A percentile compares a stretch with the other conserved stretches of the same genome.
phyloP scores from a whole-genome alignment of 352 stramenopile genomes.

The Phytophthora crassamura region DNA sequence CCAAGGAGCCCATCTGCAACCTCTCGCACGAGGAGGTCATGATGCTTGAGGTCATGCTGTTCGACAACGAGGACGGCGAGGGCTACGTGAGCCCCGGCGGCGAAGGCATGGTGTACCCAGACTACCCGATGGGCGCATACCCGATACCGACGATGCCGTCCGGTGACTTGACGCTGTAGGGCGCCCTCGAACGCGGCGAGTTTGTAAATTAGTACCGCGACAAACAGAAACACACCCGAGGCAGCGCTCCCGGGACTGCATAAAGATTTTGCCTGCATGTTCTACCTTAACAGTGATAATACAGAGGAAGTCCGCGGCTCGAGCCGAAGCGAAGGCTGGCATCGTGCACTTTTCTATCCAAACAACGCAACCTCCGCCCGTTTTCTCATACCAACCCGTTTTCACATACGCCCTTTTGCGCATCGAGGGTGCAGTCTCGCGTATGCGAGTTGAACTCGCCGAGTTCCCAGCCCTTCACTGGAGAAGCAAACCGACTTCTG shows the following conservation, averaged over 20 bases:
- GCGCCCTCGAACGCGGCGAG: not conserved
- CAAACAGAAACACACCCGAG: conserved; percentile 34
- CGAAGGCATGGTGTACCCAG: conserved; percentile 17
- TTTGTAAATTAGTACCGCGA: conserved; percentile 39
- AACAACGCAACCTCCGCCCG: not conserved
- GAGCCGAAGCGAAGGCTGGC: conserved; percentile 5
- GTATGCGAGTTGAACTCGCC: no score
- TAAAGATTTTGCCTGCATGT: conserved; percentile 32
- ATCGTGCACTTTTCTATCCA: not conserved
- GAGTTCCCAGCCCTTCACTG: no score
- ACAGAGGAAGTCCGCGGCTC: conserved; percentile 10
- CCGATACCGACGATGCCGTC: conserved; percentile 22
- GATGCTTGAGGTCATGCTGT: conserved; percentile 54
- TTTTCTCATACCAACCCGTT: conserved; percentile 6
- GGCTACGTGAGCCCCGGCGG: conserved; percentile 13
- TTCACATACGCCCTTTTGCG: no score
- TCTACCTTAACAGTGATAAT: conserved; percentile 32
- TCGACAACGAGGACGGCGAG: conserved; percentile 46
- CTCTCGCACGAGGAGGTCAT: conserved; percentile 49
- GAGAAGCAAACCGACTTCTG: conserved; percentile 14
- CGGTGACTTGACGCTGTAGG: conserved; percentile 42
- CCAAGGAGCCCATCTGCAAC: conserved; percentile 50
- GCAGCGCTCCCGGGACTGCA: conserved; percentile 14
- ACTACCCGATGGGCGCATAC: conserved; percentile 21
- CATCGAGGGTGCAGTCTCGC: no score